Evolutionary conservation across 2,329 filamentous ascomycete genomes (phyloP).

Genomic region (Ceratocystis alfenasii): DNA sequence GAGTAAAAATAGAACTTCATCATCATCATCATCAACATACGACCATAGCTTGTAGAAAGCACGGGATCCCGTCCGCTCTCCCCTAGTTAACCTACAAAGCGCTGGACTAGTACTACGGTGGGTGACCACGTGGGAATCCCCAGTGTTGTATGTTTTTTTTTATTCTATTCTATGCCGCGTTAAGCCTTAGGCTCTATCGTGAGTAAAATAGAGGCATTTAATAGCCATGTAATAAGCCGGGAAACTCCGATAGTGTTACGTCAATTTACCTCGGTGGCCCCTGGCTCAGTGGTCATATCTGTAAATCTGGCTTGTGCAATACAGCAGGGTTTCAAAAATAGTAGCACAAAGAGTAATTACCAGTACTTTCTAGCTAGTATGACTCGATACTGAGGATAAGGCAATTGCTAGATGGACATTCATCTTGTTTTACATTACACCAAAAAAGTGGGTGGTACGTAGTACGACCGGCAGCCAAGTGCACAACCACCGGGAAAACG

Average conservation of each 20-base stretch:
- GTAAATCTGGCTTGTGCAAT: background rate
- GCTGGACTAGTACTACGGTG: background rate
- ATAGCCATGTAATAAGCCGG: background rate
- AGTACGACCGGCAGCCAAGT: background rate
- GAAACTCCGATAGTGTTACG: background rate
- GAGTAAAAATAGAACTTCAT: no score
- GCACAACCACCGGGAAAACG: background rate
- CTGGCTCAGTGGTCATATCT: background rate
- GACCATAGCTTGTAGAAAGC: background rate
- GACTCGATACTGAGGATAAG: background rate
- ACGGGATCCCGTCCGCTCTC: background rate
- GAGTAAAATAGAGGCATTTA: no score
- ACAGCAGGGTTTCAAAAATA: background rate
- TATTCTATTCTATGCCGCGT: no score
- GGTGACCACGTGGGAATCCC: background rate
- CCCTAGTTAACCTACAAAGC: background rate
- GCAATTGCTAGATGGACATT: background rate
- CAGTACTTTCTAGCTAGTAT: no score
- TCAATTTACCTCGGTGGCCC: background rate
- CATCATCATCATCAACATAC: background rate
- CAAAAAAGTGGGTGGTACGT: background rate
- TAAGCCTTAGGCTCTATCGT: no score
- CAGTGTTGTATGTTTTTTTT: slow-evolving; percentile 3
- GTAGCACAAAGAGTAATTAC: no score
- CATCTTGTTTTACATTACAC: background rate